Evolutionary conservation across 495 filamentous ascomycete species (phyloP).

Genomic region (Annulohypoxylon bovei): DNA sequence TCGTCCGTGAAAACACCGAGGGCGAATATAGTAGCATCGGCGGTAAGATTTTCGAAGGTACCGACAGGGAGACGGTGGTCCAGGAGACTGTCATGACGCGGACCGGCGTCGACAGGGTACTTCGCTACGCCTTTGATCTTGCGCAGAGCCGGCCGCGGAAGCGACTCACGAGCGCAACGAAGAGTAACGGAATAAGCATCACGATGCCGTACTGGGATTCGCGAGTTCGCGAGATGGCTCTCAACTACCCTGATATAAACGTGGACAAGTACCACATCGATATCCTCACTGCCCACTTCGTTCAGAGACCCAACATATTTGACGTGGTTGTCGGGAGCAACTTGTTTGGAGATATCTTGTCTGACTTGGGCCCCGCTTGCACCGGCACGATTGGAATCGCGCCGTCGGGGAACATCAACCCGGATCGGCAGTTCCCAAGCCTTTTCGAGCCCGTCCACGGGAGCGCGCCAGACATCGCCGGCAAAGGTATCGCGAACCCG

Average conservation of each 20-base stretch:
- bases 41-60: slow-evolving; percentile 61
- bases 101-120: slow-evolving; percentile 82
- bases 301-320: slow-evolving; percentile 78
- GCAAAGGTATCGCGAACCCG: slow-evolving; percentile 76
- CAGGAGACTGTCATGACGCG: slow-evolving; percentile 73
- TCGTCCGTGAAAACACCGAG: slow-evolving; percentile 84
- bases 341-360: slow-evolving; percentile 86
- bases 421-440: slow-evolving; percentile 67
- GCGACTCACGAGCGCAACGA: slow-evolving; percentile 80
- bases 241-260: slow-evolving; percentile 77
- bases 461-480: slow-evolving; percentile 73
- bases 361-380: slow-evolving; percentile 85
- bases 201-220: slow-evolving; percentile 80
- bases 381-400: slow-evolving; percentile 85
- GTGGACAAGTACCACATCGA: slow-evolving; percentile 83
- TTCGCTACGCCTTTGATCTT: slow-evolving; percentile 76
- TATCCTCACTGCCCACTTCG: slow-evolving; percentile 83
- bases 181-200: slow-evolving; percentile 81
- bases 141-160: slow-evolving; percentile 77
- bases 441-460: slow-evolving; percentile 94
- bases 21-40: slow-evolving; percentile 76
- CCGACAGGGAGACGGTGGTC: slow-evolving; percentile 72
- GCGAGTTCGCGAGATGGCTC: slow-evolving; percentile 73
- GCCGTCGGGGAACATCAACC: slow-evolving; percentile 79
- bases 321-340: slow-evolving; percentile 88